These are phyloP conservation scores for Botrytis fragariae DNA, from an alignment of 2,329 filamentous ascomycete species.

Conservation along the genomic window DNA sequence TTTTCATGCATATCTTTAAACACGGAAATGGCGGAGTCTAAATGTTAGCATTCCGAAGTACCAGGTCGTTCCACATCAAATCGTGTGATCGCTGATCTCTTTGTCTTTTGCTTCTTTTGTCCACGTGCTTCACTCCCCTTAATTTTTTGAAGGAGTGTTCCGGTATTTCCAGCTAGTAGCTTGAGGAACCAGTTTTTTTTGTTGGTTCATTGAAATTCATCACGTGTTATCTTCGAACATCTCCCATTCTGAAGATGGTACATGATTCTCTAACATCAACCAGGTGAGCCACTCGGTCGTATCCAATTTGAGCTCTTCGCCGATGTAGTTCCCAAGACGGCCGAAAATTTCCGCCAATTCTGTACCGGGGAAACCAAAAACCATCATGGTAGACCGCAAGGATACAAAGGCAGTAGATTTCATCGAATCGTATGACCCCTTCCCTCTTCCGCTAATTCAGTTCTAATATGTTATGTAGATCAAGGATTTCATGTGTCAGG, in stretches of 20 bases:
- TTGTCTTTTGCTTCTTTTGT: neutral
- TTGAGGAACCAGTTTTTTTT: neutral
- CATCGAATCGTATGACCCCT: slow-evolving; percentile 73
- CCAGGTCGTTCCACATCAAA: neutral
- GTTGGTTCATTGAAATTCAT: slow-evolving; percentile 13
- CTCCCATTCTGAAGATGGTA: neutral
- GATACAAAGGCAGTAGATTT: slow-evolving; percentile 93
- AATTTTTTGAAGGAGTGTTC: too few relatives aligned
- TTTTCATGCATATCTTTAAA: neutral
- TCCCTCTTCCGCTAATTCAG: neutral
- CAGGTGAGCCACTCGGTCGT: slow-evolving; percentile 81
- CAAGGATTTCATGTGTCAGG: slow-evolving; percentile 95
- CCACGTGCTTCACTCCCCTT: neutral
- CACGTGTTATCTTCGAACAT: slow-evolving; percentile 30
- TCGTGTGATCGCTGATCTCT: neutral
- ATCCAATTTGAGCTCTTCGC: slow-evolving; percentile 90
- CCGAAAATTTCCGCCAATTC: slow-evolving; percentile 96
- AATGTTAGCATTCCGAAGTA: neutral
- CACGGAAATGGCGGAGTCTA: neutral
- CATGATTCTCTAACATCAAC: slow-evolving; percentile 11
- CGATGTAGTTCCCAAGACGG: slow-evolving; percentile 79
- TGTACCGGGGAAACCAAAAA: slow-evolving; percentile 92
- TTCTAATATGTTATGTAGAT: slow-evolving; percentile 50
- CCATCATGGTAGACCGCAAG: slow-evolving; percentile 71
- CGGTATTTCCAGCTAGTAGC: neutral